These are phyloP conservation scores for Vachellia collinsii DNA, from an alignment of 306 rosid genomes.

Conservation along the genomic window DNA sequence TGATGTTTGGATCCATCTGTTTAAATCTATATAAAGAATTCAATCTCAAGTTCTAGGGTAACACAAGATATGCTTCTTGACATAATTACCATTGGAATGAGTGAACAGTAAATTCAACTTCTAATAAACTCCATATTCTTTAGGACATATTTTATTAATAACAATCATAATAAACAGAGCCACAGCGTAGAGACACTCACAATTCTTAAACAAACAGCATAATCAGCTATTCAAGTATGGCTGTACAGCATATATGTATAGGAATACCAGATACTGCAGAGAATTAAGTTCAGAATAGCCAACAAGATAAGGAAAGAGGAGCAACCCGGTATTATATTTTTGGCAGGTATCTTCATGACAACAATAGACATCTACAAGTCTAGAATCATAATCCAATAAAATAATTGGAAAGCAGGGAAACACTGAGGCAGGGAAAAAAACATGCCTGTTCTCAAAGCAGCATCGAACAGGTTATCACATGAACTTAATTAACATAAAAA, in stretches of 20 bases:
- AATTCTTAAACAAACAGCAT: not conserved
- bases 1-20: conserved; percentile 72
- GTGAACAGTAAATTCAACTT: not conserved
- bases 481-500: not conserved
- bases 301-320: conserved; percentile 16
- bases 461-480: not conserved
- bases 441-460: not conserved
- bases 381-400: conserved; percentile 7
- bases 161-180: not conserved
- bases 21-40: conserved; percentile 60
- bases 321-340: not conserved
- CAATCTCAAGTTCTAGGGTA: not conserved
- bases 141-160: not conserved
- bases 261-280: not conserved
- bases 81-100: not conserved
- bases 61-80: conserved; percentile 1
- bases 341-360: conserved; percentile 11
- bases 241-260: not conserved
- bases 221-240: not conserved
- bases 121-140: conserved; percentile 8
- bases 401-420: not conserved
- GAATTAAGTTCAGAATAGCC: conserved; percentile 4
- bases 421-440: not conserved
- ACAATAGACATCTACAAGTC: not conserved
- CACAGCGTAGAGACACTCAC: not conserved